phyloP scores from a whole-genome alignment of 2,329 filamentous ascomycete genomes.

The Rutstroemia sp. region DNA sequence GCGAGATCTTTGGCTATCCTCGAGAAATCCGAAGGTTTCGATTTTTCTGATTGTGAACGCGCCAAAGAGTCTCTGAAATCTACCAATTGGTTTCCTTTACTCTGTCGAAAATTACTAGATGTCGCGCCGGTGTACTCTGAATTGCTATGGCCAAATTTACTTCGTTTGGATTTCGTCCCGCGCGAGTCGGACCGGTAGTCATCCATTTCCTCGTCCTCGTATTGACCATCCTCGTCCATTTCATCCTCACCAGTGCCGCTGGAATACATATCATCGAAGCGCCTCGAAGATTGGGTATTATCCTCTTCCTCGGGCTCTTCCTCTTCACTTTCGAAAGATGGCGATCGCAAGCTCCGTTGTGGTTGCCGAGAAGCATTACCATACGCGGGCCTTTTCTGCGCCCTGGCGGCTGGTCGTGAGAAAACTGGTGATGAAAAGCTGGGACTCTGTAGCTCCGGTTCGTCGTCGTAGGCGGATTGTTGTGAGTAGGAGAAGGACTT shows the following conservation, averaged over 20 bases:
- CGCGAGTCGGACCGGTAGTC: constrained; percentile 24
- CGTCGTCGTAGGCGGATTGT: constrained; percentile 19
- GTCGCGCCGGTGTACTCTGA: constrained; percentile 34
- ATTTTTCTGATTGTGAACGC: constrained; percentile 7
- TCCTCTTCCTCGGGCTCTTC: constrained; percentile 36
- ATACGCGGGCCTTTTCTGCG: constrained; percentile 36
- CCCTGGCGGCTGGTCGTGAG: constrained; percentile 14
- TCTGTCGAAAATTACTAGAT: constrained; percentile 13
- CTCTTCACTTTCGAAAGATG: constrained; percentile 32
- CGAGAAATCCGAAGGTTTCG: constrained; percentile 40
- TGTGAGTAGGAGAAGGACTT: constrained; percentile 32
- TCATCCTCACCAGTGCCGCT: constrained; percentile 30
- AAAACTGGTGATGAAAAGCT: constrained; percentile 15
- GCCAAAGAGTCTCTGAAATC: constrained; percentile 15
- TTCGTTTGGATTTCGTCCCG: constrained; percentile 24
- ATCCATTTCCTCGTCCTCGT: constrained; percentile 30
- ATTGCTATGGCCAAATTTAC: constrained; percentile 35
- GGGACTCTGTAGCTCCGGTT: constrained; percentile 15
- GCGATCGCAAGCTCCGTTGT: constrained; percentile 15
- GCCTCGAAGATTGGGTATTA: constrained; percentile 32
- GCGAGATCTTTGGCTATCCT: constrained; percentile 66
- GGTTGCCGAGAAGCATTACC: constrained; percentile 4
- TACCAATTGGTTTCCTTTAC: constrained; percentile 10
- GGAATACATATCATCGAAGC: constrained; percentile 31
- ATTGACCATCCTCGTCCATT: constrained; percentile 34